These are phyloP conservation scores for Exophiala viscosa DNA, from an alignment of 2,329 filamentous ascomycete genomes.

Conservation along the genomic window DNA sequence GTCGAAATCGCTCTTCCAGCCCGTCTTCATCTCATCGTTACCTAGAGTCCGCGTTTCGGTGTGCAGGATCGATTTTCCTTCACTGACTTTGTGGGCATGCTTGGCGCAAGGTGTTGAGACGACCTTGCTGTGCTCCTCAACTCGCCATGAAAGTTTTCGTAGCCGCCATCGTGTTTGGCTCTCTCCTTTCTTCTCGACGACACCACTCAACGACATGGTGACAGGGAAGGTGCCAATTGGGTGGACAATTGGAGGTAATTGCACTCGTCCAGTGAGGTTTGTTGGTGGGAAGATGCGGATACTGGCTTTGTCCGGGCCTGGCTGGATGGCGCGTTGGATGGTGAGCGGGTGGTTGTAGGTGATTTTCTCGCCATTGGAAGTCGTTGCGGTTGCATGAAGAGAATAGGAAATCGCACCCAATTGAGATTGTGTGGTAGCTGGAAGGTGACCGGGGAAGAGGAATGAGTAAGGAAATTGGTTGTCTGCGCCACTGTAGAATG, in stretches of 20 bases:
- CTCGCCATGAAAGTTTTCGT: conserved; percentile 85
- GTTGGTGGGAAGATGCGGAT: conserved; percentile 95
- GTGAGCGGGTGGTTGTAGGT: conserved; percentile 65
- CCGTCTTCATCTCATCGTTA: conserved; percentile 73
- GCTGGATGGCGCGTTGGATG: conserved; percentile 74
- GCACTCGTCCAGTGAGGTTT: conserved; percentile 81
- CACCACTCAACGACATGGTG: conserved; percentile 77
- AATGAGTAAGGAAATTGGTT: conserved; percentile 88
- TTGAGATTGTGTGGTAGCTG: conserved; percentile 72
- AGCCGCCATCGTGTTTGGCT: conserved; percentile 81
- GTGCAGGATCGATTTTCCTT: conserved; percentile 68
- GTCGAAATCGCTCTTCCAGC: conserved; percentile 82
- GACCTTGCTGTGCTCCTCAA: conserved; percentile 81
- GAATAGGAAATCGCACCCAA: conserved; percentile 74
- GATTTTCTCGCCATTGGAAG: conserved; percentile 59
- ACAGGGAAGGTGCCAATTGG: conserved; percentile 79
- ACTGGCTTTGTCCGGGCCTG: conserved; percentile 78
- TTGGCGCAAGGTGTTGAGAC: conserved; percentile 75
- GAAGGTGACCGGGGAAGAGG: conserved; percentile 78
- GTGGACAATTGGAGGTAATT: conserved; percentile 78
- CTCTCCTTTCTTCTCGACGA: conserved; percentile 66
- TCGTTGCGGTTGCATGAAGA: conserved; percentile 64
- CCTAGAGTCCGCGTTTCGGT: conserved; percentile 74
- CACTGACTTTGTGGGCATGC: conserved; percentile 64
- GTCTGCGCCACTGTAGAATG: conserved; percentile 48